Conservation (phyloP, 2,329 filamentous ascomycete genomes). For the Fusarium keratoplasticum region DNA sequence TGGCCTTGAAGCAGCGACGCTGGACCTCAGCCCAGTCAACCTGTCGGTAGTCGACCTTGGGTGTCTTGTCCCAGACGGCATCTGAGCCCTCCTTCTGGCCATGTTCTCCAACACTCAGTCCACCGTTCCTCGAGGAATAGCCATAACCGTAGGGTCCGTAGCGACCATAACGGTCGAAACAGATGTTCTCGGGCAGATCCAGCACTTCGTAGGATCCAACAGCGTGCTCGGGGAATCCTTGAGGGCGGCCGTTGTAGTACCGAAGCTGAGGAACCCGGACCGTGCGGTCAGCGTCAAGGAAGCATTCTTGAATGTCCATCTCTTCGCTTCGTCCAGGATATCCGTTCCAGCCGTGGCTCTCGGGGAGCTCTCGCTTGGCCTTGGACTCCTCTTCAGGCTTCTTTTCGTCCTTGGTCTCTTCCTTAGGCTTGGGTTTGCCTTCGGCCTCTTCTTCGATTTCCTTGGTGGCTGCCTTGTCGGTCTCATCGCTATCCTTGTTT, state of each 20-base stretch:
- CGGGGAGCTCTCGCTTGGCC: constrained; percentile 37
- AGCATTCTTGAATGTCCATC: constrained; percentile 76
- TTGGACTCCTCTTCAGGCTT: constrained; percentile 25
- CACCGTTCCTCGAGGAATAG: constrained; percentile 82
- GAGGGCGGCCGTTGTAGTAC: constrained; percentile 81
- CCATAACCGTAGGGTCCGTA: constrained; percentile 91
- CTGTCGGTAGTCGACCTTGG: constrained; percentile 80
- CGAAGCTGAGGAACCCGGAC: constrained; percentile 76
- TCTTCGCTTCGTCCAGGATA: constrained; percentile 56
- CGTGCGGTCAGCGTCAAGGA: constrained; percentile 75
- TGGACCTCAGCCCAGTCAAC: constrained; percentile 86
- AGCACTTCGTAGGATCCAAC: constrained; percentile 89
- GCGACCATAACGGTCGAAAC: constrained; percentile 91
- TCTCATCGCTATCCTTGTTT: constrained; percentile 30
- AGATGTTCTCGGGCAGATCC: constrained; percentile 84
- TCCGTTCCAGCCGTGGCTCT: constrained; percentile 51
- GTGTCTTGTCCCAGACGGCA: constrained; percentile 76
- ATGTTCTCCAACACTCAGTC: constrained; percentile 85
- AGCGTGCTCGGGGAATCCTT: constrained; percentile 85
- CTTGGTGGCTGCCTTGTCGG: constrained; percentile 30
- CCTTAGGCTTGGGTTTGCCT: constrained; percentile 12
- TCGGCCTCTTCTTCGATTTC: constrained; percentile 30
- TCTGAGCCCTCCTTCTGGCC: constrained; percentile 86
- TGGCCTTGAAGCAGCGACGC: constrained; percentile 77
- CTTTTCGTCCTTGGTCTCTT: constrained; percentile 9